A percentile compares a stretch with the other conserved stretches of the same genome.
These are phyloP conservation scores for Calonectria henricotiae DNA, from an alignment of 2,329 filamentous ascomycete genomes.

Conservation along the genomic window DNA sequence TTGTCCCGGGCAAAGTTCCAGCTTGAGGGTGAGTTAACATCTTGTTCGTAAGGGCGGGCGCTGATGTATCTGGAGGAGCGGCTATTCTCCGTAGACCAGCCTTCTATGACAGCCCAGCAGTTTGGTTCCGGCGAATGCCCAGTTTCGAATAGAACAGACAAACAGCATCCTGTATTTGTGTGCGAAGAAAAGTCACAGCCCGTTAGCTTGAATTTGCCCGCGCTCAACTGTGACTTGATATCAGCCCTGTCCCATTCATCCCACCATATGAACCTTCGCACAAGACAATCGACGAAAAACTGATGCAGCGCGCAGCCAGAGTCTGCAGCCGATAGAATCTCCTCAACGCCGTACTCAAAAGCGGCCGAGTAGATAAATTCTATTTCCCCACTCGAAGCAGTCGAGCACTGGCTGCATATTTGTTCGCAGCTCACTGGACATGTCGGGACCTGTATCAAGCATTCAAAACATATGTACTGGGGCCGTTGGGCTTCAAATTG, in stretches of 20 bases:
- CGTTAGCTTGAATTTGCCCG: background rate
- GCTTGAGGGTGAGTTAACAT: background rate
- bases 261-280: too few relatives aligned
- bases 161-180: background rate
- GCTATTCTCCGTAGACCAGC: background rate
- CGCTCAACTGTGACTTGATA: background rate
- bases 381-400: background rate
- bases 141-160: background rate
- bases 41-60: constrained; percentile 23
- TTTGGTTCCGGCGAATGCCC: too few relatives aligned
- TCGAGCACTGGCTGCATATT: constrained; percentile 11
- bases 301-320: constrained; percentile 20
- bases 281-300: background rate
- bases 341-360: background rate
- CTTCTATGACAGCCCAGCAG: background rate
- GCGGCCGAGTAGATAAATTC: background rate
- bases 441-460: background rate
- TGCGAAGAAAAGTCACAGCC: background rate
- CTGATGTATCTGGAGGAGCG: constrained; percentile 6
- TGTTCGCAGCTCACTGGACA: background rate
- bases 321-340: background rate
- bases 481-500: background rate
- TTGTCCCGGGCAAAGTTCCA: constrained; percentile 2
- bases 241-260: too few relatives aligned
- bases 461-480: background rate